Conservation (phyloP, 768 basidiomycete genomes). For the Floccularia luteovirens region DNA sequence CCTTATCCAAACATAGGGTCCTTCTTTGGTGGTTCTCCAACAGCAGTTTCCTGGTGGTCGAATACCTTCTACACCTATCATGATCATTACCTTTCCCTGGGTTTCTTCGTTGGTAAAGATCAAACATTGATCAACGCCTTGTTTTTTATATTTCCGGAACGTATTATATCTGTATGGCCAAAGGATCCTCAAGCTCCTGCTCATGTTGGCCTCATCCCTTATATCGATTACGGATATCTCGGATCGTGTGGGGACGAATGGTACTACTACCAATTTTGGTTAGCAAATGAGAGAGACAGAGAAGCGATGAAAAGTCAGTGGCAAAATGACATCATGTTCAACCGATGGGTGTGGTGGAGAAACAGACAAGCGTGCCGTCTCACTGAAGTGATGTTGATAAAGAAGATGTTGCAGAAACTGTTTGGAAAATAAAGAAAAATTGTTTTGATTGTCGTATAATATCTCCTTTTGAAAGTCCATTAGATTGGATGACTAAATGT, state of each 20-base stretch:
- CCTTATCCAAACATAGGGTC: slow-evolving; percentile 39
- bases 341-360: too few relatives aligned
- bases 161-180: slow-evolving; percentile 6
- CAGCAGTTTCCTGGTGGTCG: slow-evolving; percentile 37
- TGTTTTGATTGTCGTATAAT: too few relatives aligned
- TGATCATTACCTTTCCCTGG: slow-evolving; percentile 37
- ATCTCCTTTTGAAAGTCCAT: too few relatives aligned
- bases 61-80: slow-evolving; percentile 41
- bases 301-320: not conserved
- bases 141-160: slow-evolving; percentile 28
- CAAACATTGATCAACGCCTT: slow-evolving; percentile 37
- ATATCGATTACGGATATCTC: not conserved
- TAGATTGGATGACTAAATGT: too few relatives aligned
- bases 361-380: too few relatives aligned
- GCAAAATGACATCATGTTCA: too few relatives aligned
- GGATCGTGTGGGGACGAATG: not conserved
- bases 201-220: slow-evolving; percentile 1
- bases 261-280: slow-evolving; percentile 1
- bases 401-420: too few relatives aligned
- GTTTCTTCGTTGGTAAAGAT: slow-evolving; percentile 51
- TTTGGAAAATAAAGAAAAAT: too few relatives aligned
- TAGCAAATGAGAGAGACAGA: not conserved
- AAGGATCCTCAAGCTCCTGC: not conserved
- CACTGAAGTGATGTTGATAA: too few relatives aligned
- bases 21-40: slow-evolving; percentile 46